These are phyloP conservation scores for Backusella luteola DNA, from an alignment of 192 early-diverging fungal species.

Conservation along the genomic window DNA sequence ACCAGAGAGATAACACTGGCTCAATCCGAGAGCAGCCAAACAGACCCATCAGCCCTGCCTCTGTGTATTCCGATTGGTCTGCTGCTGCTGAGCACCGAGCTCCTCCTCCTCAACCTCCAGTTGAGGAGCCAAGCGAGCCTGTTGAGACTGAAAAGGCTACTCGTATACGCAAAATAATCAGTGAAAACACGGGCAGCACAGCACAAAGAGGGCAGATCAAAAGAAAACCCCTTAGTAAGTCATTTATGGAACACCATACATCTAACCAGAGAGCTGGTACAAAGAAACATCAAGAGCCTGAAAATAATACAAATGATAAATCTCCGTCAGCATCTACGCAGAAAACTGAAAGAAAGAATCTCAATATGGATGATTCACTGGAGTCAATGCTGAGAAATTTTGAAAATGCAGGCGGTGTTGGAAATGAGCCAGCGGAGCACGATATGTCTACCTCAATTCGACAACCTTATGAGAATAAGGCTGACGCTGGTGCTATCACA, in stretches of 20 bases:
- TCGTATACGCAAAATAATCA: background rate
- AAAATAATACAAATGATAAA: background rate
- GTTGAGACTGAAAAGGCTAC: background rate
- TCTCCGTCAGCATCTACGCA: background rate
- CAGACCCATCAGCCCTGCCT: background rate
- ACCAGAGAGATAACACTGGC: background rate
- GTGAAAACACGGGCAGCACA: slow-evolving; percentile 14
- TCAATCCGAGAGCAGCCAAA: background rate
- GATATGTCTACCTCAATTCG: background rate
- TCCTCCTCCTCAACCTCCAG: background rate
- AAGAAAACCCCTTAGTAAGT: slow-evolving; percentile 10
- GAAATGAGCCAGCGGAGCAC: background rate
- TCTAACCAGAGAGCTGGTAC: background rate
- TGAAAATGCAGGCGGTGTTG: background rate
- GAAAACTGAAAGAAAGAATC: background rate
- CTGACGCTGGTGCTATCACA: background rate
- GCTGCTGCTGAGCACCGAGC: background rate
- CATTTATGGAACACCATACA: slow-evolving; percentile 5
- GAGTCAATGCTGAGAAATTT: slow-evolving; percentile 1
- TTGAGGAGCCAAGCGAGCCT: background rate
- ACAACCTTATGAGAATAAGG: background rate
- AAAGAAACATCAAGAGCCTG: background rate
- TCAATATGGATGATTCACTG: background rate
- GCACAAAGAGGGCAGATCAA: slow-evolving; percentile 5
- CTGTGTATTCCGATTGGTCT: background rate